These are phyloP conservation scores for Spizellomyces punctatus DNA, from an alignment of 192 early-diverging fungal genomes.

Conservation along the genomic window DNA sequence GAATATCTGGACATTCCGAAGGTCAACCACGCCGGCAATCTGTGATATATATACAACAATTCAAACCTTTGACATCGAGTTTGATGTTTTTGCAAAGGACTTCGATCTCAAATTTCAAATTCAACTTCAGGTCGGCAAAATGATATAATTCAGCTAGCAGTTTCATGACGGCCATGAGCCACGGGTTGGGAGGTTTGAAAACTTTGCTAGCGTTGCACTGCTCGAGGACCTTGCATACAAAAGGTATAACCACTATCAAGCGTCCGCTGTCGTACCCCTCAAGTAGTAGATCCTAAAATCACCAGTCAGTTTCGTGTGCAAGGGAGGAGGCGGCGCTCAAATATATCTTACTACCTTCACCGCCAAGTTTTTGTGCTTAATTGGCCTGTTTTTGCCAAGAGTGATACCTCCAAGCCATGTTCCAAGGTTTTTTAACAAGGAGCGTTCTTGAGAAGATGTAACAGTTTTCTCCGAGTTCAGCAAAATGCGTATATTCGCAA, in stretches of 20 bases:
- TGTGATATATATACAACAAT: too few species aligned
- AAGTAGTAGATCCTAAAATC: slow-evolving; percentile 70
- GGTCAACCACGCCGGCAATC: too few species aligned
- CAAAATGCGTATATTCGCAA: slow-evolving; percentile 81
- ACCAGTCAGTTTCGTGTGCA: neutral
- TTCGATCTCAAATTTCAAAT: slow-evolving; percentile 97
- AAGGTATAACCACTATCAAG: slow-evolving; percentile 95
- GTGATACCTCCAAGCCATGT: slow-evolving; percentile 98
- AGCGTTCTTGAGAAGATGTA: slow-evolving; percentile 84
- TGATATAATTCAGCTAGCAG: slow-evolving; percentile 92
- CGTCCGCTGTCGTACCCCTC: slow-evolving; percentile 87
- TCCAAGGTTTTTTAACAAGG: slow-evolving; percentile 93
- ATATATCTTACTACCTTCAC: slow-evolving; percentile 68
- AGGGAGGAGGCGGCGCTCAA: slow-evolving; percentile 17
- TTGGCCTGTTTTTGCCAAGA: slow-evolving; percentile 92
- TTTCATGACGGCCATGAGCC: slow-evolving; percentile 94
- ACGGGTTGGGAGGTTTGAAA: slow-evolving; percentile 95
- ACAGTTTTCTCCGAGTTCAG: slow-evolving; percentile 94
- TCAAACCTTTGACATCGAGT: slow-evolving; percentile 72
- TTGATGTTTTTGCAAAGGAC: slow-evolving; percentile 89
- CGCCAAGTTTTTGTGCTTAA: slow-evolving; percentile 92
- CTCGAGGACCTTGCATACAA: slow-evolving; percentile 96
- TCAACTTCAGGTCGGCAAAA: slow-evolving; percentile 90
- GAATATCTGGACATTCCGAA: too few species aligned
- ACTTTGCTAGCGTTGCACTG: slow-evolving; percentile 82